Percentiles rank a stretch among this genome's conserved stretches.
Conservation (phyloP, 495 filamentous ascomycete genomes). For the Neurospora discreta region DNA sequence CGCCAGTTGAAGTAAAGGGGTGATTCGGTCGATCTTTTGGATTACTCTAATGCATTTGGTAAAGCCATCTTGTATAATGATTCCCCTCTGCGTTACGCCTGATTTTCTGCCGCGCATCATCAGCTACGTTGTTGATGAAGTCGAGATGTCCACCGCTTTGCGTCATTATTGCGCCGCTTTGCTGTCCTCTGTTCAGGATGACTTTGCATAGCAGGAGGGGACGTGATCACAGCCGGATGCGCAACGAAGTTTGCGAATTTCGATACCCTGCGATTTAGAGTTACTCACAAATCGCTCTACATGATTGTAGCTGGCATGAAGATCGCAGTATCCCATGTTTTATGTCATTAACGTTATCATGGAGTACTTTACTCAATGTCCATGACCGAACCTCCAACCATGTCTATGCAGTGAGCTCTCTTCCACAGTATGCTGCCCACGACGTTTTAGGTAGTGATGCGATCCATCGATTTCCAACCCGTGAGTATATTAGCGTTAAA, state of each 20-base stretch:
- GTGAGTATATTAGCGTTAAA: background rate
- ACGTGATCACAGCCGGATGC: background rate
- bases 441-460: background rate
- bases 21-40: background rate
- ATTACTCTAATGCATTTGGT: background rate
- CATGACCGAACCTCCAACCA: background rate
- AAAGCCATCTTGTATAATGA: background rate
- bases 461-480: background rate
- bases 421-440: background rate
- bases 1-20: slow-evolving; percentile 33
- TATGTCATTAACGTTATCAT: background rate
- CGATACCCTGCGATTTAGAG: background rate
- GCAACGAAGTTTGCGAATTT: background rate
- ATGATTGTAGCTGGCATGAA: background rate
- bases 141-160: background rate
- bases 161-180: background rate
- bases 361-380: background rate
- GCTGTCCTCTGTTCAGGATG: background rate
- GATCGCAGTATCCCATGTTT: background rate
- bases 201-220: background rate
- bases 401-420: background rate
- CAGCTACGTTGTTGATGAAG: background rate
- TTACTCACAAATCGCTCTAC: background rate
- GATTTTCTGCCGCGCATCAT: background rate
- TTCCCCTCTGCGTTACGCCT: background rate